Evolutionary conservation across 1,139 yeast genomes (phyloP), one percentile per base, ranked within the genome.

Genomic region (Lodderomyces oxycetoniae): DNA sequence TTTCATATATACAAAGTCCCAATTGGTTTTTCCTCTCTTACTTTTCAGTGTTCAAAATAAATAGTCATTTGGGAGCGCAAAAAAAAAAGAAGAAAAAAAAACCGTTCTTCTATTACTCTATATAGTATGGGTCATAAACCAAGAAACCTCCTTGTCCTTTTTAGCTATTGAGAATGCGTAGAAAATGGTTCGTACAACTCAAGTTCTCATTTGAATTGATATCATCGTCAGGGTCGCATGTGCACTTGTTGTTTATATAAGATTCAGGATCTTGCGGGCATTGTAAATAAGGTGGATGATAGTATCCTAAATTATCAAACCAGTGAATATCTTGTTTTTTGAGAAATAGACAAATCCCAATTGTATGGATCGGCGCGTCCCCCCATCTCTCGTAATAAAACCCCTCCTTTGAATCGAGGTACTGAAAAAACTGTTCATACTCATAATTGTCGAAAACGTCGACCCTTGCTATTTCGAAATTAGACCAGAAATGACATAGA

Each of bases 351-450:
- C 57, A 50, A 10, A 59, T 45, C 3, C 56, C 64, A 23, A 63
- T 43, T 1, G 64, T 43, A 42, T 62, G 68, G 8, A 63, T 47
- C 0, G 70, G 69, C 1, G 68, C 70, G 42, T 63, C 70, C 4
- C 69, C 69, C 70, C 70, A 63, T 30, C 69, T 43, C 42, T 63
- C 68, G 40, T 63, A 63, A 41, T 42, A 63, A 38, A 63, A 61
- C 13, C 69, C 68, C 1, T 68, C 69, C 3, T 45, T 35, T 5
- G 26, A 14, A 41, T 63, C 68, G 32, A 63, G 46, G 33, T 43
- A 51, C 8, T 51, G 37, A 35, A 63, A 63, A 33, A 49, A 54
- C 3, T 43, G 39, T 10, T 48, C 40, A 42, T 63, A 63, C 10
- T 47, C 40, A 1, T 38, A 36, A 27, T 47, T 43, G 24, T 47